A percentile compares a stretch with the other conserved stretches of the same genome.
Conservation (phyloP, 1,284 basidiomycete species). For the Lentinus polychrous region DNA sequence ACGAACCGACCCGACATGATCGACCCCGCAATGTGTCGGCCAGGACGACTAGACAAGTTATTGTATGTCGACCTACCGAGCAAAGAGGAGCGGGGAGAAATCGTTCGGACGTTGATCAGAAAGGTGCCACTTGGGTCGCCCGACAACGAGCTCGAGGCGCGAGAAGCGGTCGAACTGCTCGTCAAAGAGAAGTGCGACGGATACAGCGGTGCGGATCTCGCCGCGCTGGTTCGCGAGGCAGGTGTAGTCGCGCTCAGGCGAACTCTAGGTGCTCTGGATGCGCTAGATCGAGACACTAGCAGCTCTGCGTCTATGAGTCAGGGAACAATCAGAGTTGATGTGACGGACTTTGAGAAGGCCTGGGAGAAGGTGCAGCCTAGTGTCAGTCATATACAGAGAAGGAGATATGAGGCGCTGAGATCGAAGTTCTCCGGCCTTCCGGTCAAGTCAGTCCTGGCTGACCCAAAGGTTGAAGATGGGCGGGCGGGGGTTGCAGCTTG, state of each 20-base stretch:
- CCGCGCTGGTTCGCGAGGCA: constrained; percentile 84
- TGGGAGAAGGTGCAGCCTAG: constrained; percentile 83
- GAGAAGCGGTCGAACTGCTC: constrained; percentile 37
- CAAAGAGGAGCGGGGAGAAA: constrained; percentile 76
- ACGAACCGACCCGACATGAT: constrained; percentile 99
- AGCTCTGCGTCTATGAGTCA: constrained; percentile 12
- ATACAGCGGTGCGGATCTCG: constrained; percentile 87
- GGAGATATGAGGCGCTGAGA: constrained; percentile 75
- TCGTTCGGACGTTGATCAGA: constrained; percentile 69
- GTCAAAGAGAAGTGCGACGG: constrained; percentile 68
- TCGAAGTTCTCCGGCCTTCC: constrained; percentile 71
- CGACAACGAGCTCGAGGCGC: constrained; percentile 18
- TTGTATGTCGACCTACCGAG: constrained; percentile 92
- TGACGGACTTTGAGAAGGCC: constrained; percentile 70
- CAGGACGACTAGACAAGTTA: constrained; percentile 92
- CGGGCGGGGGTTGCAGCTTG: too few relatives aligned
- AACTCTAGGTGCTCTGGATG: constrained; percentile 59
- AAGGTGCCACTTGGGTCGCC: constrained; percentile 59
- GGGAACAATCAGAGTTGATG: constrained; percentile 37
- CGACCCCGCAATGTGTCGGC: constrained; percentile 97
- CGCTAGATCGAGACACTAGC: constrained; percentile 34
- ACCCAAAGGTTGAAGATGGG: too few relatives aligned
- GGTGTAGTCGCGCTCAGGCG: constrained; percentile 79
- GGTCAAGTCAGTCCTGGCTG: not conserved
- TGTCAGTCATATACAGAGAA: constrained; percentile 75